phyloP scores from a whole-genome alignment of 371 early-diverging fungal genomes.

The Circinella umbellata region DNA sequence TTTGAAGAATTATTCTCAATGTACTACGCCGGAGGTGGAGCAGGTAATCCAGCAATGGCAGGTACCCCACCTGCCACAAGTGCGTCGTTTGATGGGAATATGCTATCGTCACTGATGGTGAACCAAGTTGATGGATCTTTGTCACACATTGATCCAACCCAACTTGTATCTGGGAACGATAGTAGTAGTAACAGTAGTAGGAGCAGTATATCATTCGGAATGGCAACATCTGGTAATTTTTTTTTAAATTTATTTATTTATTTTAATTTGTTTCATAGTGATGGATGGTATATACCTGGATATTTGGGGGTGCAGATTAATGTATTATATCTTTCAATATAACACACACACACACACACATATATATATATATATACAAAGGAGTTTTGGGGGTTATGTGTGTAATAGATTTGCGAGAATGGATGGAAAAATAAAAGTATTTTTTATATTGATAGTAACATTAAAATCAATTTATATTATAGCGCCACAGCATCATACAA shows the following conservation, averaged over 20 bases:
- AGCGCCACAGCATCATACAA: background rate
- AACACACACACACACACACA: too few species aligned
- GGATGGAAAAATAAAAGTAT: background rate
- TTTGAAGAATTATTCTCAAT: slow-evolving; percentile 29
- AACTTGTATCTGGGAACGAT: slow-evolving; percentile 24
- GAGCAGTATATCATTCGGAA: slow-evolving; percentile 2
- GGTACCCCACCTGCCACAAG: slow-evolving; percentile 6
- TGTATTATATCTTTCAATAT: too few species aligned
- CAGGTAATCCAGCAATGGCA: background rate
- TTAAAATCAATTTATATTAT: background rate
- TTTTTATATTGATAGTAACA: too few species aligned
- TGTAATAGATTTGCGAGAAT: too few species aligned
- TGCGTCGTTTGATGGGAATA: slow-evolving; percentile 2
- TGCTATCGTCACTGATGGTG: slow-evolving; percentile 17
- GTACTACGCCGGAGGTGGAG: slow-evolving; percentile 17
- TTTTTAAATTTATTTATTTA: background rate
- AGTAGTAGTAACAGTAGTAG: background rate
- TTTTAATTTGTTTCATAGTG: background rate
- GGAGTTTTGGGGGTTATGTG: too few species aligned
- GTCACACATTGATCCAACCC: slow-evolving; percentile 41
- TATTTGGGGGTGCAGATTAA: too few species aligned
- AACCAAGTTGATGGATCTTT: slow-evolving; percentile 22
- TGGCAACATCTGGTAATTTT: slow-evolving; percentile 10
- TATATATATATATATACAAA: too few species aligned
- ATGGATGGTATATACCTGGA: background rate